A percentile compares a stretch with the other conserved stretches of the same genome.
Conservation (phyloP, 148 eudicot genomes). For the Persicaria maculosa region DNA sequence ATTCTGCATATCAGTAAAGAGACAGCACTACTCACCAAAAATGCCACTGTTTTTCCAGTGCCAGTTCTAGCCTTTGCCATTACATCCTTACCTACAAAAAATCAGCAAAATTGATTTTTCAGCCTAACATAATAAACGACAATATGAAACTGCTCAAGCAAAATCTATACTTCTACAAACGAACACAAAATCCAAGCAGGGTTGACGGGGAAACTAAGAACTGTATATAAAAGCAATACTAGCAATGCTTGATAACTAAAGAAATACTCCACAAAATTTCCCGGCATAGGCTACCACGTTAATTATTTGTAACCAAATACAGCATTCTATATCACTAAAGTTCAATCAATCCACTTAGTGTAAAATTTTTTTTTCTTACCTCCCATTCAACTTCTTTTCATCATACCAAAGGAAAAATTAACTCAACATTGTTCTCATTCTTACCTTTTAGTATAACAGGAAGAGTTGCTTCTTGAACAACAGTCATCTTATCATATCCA, state of each 20-base stretch:
- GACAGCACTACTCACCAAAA: slow-evolving; percentile 53
- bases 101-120: slow-evolving; percentile 8
- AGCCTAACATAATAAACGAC: not conserved
- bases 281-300: not conserved
- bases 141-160: not conserved
- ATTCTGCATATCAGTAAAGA: not conserved
- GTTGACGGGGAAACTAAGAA: not conserved
- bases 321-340: not conserved
- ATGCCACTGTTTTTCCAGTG: slow-evolving; percentile 99
- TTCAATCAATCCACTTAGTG: not conserved
- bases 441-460: slow-evolving; percentile 85
- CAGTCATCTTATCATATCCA: slow-evolving; percentile 91
- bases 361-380: not conserved
- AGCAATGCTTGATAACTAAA: not conserved
- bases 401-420: not conserved
- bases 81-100: slow-evolving; percentile 83
- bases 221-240: not conserved
- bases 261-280: not conserved
- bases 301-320: not conserved
- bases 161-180: not conserved
- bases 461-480: slow-evolving; percentile 95
- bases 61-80: slow-evolving; percentile 97
- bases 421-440: not conserved
- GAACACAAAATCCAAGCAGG: not conserved
- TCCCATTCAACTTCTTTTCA: not conserved